phyloP scores from a whole-genome alignment of 345 rosid species.

The Dovyalis caffra region DNA sequence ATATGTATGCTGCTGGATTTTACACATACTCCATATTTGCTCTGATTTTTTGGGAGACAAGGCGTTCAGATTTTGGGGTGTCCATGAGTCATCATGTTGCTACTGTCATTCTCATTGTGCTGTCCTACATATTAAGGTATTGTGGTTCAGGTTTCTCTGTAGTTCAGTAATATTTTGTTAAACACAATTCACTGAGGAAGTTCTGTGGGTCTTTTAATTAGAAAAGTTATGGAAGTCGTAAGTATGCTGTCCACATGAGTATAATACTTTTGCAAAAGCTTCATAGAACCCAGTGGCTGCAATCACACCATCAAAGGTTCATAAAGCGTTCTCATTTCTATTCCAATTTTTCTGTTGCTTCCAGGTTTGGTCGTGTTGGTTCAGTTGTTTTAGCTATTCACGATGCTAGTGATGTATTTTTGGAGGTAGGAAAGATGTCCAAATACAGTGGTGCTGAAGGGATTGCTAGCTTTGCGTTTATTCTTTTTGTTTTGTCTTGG shows the following conservation, averaged over 20 bases:
- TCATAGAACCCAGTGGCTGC: not conserved
- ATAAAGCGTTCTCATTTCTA: not conserved
- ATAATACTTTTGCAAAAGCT: not conserved
- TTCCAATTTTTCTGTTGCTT: constrained; percentile 13
- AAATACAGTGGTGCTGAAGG: constrained; percentile 84
- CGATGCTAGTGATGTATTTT: constrained; percentile 90
- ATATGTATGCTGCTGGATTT: constrained; percentile 94
- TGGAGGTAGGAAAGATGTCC: constrained; percentile 97
- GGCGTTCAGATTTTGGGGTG: constrained; percentile 98
- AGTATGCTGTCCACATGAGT: not conserved
- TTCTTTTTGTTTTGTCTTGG: constrained; percentile 88
- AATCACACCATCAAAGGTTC: not conserved
- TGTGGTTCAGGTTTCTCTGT: not conserved
- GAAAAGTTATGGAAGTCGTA: not conserved
- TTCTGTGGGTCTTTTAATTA: not conserved
- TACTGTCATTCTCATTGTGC: constrained; percentile 66
- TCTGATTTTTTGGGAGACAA: constrained; percentile 95
- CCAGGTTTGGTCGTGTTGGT: constrained; percentile 90
- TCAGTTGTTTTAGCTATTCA: constrained; percentile 92
- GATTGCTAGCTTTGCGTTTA: constrained; percentile 67
- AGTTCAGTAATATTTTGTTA: not conserved
- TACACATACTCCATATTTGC: constrained; percentile 96
- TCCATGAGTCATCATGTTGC: constrained; percentile 98
- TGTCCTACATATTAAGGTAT: constrained; percentile 85
- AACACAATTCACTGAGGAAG: constrained; percentile 1